Evolutionary conservation across 345 rosid genomes (phyloP).

Genomic region (Hypericum androsaemum): DNA sequence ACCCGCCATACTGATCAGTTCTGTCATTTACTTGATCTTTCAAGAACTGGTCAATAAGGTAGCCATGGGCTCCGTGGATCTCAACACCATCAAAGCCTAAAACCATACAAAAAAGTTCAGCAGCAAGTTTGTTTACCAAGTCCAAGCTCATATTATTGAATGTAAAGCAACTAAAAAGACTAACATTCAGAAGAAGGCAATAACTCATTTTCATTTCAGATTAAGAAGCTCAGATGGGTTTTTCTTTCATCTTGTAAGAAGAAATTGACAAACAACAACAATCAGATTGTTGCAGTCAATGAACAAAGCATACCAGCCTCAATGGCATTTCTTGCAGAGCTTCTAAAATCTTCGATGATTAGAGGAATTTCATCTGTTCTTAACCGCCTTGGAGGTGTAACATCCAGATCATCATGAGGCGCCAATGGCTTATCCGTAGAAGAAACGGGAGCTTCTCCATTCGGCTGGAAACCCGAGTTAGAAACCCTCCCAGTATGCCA

Average conservation of each 20-base stretch:
- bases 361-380: not conserved
- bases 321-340: not conserved
- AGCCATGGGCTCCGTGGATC: slow-evolving; percentile 2
- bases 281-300: no score
- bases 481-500: slow-evolving; percentile 2
- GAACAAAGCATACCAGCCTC: not conserved
- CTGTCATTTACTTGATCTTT: slow-evolving; percentile 3
- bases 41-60: slow-evolving; percentile 1
- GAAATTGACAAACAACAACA: no score
- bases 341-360: slow-evolving; percentile 1
- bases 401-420: not conserved
- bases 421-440: not conserved
- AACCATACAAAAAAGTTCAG: no score
- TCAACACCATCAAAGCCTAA: not conserved
- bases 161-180: no score
- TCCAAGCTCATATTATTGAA: no score
- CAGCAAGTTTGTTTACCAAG: no score
- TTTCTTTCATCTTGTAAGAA: no score
- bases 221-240: no score
- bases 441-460: not conserved
- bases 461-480: not conserved
- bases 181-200: no score
- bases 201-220: no score
- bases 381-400: not conserved
- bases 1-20: not conserved